Base-by-base conservation (phyloP, 2,329 filamentous ascomycete species). In the Cryphonectria carpinicola region DNA sequence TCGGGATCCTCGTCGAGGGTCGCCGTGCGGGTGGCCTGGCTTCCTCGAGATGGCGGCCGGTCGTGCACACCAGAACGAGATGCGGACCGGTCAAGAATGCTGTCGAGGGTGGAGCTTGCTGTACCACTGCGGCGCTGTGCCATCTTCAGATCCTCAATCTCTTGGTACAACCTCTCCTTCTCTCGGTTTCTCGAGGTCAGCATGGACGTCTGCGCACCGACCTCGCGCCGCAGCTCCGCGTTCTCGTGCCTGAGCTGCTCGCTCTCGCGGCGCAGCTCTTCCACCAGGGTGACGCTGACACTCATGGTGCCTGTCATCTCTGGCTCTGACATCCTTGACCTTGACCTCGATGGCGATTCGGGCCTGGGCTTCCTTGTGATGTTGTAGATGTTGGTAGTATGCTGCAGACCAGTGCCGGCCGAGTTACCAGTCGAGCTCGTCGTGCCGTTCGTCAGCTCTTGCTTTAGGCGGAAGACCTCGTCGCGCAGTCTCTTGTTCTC, bases 151-250 rank as follows among this genome's bases (percentile, higher is more conserved):
- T 98, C 95, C 81, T 99, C 96, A 73, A 98, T 98, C 79, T 99
- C 95, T 78, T 97, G 94, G 80, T 98, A 97, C 11, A 99, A 85
- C 6, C 94, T 90, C 79, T 98, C 95, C 78, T 97, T 97, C 79
- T 99, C 96, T 37, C 94, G 92, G 77, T 98, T 98, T 35, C 96
- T 89, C 49, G 96, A 98, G 1, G 95, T 98, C 46, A 99, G 87
- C 94, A 99, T 98, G 0, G 95, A 98, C 0, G 95, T 97, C 79
- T 99, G 96, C 3, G 96, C 96, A 72, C 95, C 94, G 41, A 98
- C 93, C 80, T 98, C 95, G 68, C 95, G 92, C 67, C 95, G 90
- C 43, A 99, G 82, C 79, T 98, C 95, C 3, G 94, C 93, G 76
- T 98, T 98, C 77, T 98, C 95, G 78, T 95, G 94, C 66, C 93